phyloP scores from a whole-genome alignment of 352 stramenopile species.

The Phytophthora capsici region DNA sequence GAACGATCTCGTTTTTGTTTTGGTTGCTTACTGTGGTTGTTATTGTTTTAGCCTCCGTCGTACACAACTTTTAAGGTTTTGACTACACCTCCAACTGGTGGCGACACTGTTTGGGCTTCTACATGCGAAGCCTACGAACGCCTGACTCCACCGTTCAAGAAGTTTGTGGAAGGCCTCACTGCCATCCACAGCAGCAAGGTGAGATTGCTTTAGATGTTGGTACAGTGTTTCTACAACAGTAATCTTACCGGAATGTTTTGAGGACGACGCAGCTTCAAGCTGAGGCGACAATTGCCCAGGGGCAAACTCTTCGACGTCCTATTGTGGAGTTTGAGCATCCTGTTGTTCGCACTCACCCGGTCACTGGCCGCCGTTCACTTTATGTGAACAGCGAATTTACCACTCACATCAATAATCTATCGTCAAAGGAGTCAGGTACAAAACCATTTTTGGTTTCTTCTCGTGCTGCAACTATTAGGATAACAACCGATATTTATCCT shows the following conservation, averaged over 20 bases:
- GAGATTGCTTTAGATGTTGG: neutral
- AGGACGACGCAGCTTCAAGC: constrained; percentile 13
- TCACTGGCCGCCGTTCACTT: constrained; percentile 29
- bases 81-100: constrained; percentile 37
- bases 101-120: constrained; percentile 52
- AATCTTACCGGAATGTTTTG: neutral
- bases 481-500: neutral
- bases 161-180: constrained; percentile 48
- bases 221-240: neutral
- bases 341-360: constrained; percentile 52
- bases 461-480: no score
- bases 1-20: neutral
- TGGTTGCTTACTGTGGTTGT: neutral
- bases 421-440: constrained; percentile 32
- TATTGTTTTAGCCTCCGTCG: constrained; percentile 29
- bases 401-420: constrained; percentile 45
- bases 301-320: constrained; percentile 35
- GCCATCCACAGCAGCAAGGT: constrained; percentile 58
- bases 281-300: constrained; percentile 13
- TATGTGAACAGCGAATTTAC: constrained; percentile 53
- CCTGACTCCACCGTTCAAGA: constrained; percentile 44
- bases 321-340: constrained; percentile 48
- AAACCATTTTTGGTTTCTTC: no score
- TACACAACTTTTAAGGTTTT: constrained; percentile 39
- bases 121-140: constrained; percentile 56